These are phyloP conservation scores for Teunomyces panamensis DNA, from an alignment of 805 yeast genomes.

Conservation along the genomic window DNA sequence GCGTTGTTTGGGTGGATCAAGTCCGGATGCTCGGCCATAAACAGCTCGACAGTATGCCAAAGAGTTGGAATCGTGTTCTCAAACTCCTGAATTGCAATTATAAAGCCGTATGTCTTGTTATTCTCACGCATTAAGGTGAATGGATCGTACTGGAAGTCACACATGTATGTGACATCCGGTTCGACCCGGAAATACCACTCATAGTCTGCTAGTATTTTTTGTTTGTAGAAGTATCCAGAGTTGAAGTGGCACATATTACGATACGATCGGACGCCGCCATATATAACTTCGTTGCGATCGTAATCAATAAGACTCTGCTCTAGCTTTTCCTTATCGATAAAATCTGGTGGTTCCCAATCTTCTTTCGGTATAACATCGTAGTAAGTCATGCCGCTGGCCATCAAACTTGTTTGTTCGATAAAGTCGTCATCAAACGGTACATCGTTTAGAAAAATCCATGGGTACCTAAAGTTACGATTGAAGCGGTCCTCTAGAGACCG, in stretches of 20 bases:
- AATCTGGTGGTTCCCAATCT: slow-evolving; percentile 41
- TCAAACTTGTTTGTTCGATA: slow-evolving; percentile 39
- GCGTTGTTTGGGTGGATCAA: slow-evolving; percentile 47
- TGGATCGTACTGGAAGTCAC: slow-evolving; percentile 58
- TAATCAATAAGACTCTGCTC: slow-evolving; percentile 22
- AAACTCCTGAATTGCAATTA: slow-evolving; percentile 49
- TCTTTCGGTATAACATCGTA: slow-evolving; percentile 39
- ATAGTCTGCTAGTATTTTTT: slow-evolving; percentile 42
- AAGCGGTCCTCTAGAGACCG: slow-evolving; percentile 44
- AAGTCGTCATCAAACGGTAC: slow-evolving; percentile 41
- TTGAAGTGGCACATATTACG: slow-evolving; percentile 74
- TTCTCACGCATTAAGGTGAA: slow-evolving; percentile 41
- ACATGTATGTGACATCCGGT: slow-evolving; percentile 53
- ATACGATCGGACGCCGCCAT: slow-evolving; percentile 51
- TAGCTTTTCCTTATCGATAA: slow-evolving; percentile 29
- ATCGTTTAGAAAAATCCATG: slow-evolving; percentile 46
- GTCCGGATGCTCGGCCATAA: slow-evolving; percentile 45
- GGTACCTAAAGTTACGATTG: slow-evolving; percentile 37
- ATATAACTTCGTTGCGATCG: slow-evolving; percentile 25
- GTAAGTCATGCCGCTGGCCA: slow-evolving; percentile 42
- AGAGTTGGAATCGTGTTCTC: slow-evolving; percentile 51
- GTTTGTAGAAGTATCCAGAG: slow-evolving; percentile 57
- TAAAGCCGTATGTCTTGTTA: slow-evolving; percentile 50
- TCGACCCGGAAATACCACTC: slow-evolving; percentile 63
- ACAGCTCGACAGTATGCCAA: slow-evolving; percentile 48